These are phyloP conservation scores for Protomyces lactucae-debilis DNA, from an alignment of 1,139 yeast species.

Conservation along the genomic window DNA sequence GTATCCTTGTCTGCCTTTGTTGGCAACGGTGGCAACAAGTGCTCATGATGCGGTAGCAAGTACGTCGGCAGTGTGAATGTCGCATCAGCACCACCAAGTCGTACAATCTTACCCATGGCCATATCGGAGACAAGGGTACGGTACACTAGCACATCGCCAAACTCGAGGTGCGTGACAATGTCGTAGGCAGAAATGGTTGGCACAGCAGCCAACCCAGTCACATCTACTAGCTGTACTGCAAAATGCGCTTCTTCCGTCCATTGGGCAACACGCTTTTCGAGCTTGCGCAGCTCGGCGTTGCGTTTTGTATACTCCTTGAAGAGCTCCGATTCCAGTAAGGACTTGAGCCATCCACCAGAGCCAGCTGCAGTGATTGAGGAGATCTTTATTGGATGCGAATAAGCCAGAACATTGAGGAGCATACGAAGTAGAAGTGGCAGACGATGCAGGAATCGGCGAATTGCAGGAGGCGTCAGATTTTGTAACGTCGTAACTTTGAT, in stretches of 20 bases:
- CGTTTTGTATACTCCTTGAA: constrained; percentile 10
- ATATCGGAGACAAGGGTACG: neutral
- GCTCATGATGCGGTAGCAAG: constrained; percentile 25
- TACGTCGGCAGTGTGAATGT: constrained; percentile 22
- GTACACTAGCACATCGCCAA: constrained; percentile 13
- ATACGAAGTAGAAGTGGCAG: constrained; percentile 15
- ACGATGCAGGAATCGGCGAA: constrained; percentile 21
- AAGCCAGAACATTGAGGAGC: constrained; percentile 10
- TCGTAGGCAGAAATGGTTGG: constrained; percentile 18
- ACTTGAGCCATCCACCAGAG: constrained; percentile 19
- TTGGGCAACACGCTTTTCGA: constrained; percentile 2
- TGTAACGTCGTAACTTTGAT: constrained; percentile 17
- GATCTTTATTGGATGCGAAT: constrained; percentile 18
- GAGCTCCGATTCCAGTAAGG: constrained; percentile 15
- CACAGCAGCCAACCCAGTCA: constrained; percentile 9
- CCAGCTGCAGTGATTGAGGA: constrained; percentile 23
- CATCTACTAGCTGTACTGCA: constrained; percentile 4
- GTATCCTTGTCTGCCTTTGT: constrained; percentile 1
- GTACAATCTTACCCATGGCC: constrained; percentile 9
- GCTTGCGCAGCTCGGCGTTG: constrained; percentile 9
- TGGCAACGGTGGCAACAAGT: constrained; percentile 14
- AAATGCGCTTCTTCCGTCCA: constrained; percentile 20
- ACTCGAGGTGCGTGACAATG: constrained; percentile 19
- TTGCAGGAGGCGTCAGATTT: constrained; percentile 14
- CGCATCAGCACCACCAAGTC: constrained; percentile 21